These are phyloP conservation scores for Phytophthora rubi DNA, from an alignment of 352 stramenopile species.

Conservation along the genomic window DNA sequence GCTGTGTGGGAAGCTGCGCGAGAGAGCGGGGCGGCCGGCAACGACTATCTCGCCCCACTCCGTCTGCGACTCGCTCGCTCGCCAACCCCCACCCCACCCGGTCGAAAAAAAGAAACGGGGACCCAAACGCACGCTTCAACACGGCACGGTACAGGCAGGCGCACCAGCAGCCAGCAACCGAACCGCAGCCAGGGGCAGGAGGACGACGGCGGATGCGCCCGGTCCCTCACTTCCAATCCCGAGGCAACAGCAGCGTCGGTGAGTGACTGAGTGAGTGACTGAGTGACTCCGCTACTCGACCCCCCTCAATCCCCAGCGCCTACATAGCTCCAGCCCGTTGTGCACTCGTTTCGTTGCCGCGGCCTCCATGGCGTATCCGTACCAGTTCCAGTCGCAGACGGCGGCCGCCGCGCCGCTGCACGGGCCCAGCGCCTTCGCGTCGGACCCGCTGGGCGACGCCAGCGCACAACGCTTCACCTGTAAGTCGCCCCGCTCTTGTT, in stretches of 20 bases:
- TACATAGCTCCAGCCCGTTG: no score
- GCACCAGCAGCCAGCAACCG: slow-evolving; percentile 38
- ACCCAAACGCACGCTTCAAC: slow-evolving; percentile 34
- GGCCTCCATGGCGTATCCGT: slow-evolving; percentile 38
- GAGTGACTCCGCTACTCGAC: no score
- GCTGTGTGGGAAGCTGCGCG: slow-evolving; percentile 42
- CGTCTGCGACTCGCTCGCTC: neutral
- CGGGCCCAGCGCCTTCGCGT: slow-evolving; percentile 25
- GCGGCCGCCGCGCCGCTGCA: slow-evolving; percentile 22
- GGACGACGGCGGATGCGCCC: slow-evolving; percentile 23
- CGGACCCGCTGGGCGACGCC: slow-evolving; percentile 47
- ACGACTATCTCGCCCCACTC: slow-evolving; percentile 7
- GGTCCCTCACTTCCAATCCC: slow-evolving; percentile 38
- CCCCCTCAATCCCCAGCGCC: no score
- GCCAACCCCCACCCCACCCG: slow-evolving; percentile 32
- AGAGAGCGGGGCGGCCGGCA: slow-evolving; percentile 28
- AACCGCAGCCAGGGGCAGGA: slow-evolving; percentile 22
- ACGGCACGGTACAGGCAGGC: slow-evolving; percentile 26
- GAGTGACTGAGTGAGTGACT: no score
- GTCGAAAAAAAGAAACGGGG: slow-evolving; percentile 48
- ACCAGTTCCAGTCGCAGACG: slow-evolving; percentile 33
- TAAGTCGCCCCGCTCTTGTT: slow-evolving; percentile 39
- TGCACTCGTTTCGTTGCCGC: no score
- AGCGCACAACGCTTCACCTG: slow-evolving; percentile 70
- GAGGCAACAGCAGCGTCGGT: slow-evolving; percentile 1